These are phyloP conservation scores for Sugiyamaella americana DNA, from an alignment of 805 yeast species.

Conservation along the genomic window DNA sequence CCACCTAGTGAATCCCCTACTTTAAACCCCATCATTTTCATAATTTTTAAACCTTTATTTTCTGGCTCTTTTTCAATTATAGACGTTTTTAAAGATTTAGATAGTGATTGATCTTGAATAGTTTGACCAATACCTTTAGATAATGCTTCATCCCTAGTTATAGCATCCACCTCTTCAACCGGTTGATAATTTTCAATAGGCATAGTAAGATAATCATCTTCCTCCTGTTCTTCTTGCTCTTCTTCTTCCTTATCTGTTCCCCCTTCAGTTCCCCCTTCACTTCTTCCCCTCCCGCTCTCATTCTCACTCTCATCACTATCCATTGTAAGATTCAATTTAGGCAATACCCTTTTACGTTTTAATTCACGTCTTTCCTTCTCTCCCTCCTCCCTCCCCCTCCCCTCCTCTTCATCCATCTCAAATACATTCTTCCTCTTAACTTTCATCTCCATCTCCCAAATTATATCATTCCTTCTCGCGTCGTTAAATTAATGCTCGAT, in stretches of 20 bases:
- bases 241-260: background rate
- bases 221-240: slow-evolving; percentile 3
- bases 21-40: slow-evolving; percentile 56
- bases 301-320: no score
- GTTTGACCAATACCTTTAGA: background rate
- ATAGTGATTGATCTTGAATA: slow-evolving; percentile 3
- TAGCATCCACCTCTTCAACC: slow-evolving; percentile 7
- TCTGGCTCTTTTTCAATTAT: slow-evolving; percentile 3
- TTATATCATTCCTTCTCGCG: no score
- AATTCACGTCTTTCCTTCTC: no score
- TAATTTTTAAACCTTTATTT: slow-evolving; percentile 36
- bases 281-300: background rate
- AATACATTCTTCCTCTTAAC: no score
- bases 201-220: slow-evolving; percentile 31
- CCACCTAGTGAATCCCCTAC: slow-evolving; percentile 43
- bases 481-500: no score
- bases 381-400: no score
- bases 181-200: slow-evolving; percentile 13
- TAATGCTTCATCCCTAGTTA: slow-evolving; percentile 3
- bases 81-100: slow-evolving; percentile 2
- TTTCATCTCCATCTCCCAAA: no score
- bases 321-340: no score
- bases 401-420: no score
- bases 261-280: background rate
- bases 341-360: no score